These are phyloP conservation scores for Xanthoconium purpureum DNA, from an alignment of 768 basidiomycete genomes.

Conservation along the genomic window DNA sequence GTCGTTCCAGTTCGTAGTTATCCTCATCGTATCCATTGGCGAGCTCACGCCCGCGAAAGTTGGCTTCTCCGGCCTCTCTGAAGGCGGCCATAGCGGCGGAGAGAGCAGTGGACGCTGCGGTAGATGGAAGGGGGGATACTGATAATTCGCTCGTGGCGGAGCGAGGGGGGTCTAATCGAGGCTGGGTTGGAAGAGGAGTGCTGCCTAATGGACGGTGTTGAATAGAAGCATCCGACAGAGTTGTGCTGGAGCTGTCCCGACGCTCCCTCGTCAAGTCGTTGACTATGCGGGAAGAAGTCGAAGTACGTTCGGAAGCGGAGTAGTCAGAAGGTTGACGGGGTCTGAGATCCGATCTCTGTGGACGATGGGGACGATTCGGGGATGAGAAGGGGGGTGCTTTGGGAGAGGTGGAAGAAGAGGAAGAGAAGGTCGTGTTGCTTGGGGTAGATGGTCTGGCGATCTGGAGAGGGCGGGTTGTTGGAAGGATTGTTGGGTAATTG, in stretches of 20 bases:
- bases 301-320: conserved; percentile 48
- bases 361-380: conserved; percentile 55
- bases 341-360: conserved; percentile 66
- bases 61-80: conserved; percentile 47
- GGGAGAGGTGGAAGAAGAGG: conserved; percentile 31
- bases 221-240: conserved; percentile 43
- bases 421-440: conserved; percentile 37
- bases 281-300: conserved; percentile 39
- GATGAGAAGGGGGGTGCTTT: conserved; percentile 40
- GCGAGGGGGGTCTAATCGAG: conserved; percentile 17
- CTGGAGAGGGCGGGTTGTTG: conserved; percentile 55
- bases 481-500: conserved; percentile 35
- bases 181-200: conserved; percentile 17
- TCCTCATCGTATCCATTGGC: conserved; percentile 50
- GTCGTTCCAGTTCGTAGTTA: conserved; percentile 56
- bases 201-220: conserved; percentile 32
- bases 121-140: conserved; percentile 26
- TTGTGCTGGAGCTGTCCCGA: conserved; percentile 52
- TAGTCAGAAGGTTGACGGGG: conserved; percentile 51
- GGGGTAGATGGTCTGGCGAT: conserved; percentile 57
- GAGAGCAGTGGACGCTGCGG: conserved; percentile 45
- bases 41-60: conserved; percentile 53
- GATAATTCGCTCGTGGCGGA: conserved; percentile 13
- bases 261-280: conserved; percentile 32
- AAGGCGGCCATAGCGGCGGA: conserved; percentile 66